These are phyloP conservation scores for Calonectria leucothoes DNA, from an alignment of 2,329 filamentous ascomycete genomes.

Conservation along the genomic window DNA sequence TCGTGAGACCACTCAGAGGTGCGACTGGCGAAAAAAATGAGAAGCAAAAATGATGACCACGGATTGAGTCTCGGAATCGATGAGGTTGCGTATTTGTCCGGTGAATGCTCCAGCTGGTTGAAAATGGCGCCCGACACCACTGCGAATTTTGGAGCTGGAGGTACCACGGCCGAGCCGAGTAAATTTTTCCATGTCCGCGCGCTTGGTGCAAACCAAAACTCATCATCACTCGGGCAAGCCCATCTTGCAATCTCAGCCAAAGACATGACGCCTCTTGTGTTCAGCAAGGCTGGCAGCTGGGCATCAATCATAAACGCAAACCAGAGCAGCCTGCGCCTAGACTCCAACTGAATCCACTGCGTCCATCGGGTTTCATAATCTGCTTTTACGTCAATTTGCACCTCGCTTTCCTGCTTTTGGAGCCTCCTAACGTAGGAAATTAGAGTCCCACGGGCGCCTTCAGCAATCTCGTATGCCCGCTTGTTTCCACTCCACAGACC, in stretches of 20 bases:
- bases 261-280: neutral
- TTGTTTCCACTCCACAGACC: constrained; percentile 9
- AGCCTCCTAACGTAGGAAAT: neutral
- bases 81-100: neutral
- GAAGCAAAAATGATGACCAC: neutral
- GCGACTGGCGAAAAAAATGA: neutral
- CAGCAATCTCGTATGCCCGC: neutral
- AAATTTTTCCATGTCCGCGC: neutral
- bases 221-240: neutral
- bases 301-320: constrained; percentile 2
- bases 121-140: neutral
- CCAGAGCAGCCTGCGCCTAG: neutral
- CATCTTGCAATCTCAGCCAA: neutral
- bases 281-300: neutral
- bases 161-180: neutral
- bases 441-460: neutral
- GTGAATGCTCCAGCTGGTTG: neutral
- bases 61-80: neutral
- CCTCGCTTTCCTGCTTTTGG: neutral
- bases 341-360: neutral
- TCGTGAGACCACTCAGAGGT: constrained; percentile 1
- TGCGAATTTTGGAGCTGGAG: neutral
- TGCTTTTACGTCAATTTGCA: neutral
- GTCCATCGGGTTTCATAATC: neutral
- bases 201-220: neutral